Evolutionary conservation across 495 filamentous ascomycete genomes (phyloP).

Genomic region (Jackrogersella multiformis): DNA sequence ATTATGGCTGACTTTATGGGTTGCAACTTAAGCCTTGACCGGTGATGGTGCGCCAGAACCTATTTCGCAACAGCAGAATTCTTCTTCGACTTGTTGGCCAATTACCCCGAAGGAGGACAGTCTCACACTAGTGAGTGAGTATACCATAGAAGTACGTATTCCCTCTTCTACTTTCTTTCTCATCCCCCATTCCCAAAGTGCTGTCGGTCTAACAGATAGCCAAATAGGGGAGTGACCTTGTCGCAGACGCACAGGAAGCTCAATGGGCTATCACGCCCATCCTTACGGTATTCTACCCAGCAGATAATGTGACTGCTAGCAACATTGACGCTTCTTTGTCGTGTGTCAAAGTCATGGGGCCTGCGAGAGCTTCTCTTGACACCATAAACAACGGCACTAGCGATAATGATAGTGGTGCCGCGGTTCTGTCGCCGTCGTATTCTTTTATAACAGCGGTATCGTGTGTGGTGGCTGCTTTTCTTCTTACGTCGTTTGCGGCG

Average conservation of each 20-base stretch:
- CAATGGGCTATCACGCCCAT: conserved; percentile 35
- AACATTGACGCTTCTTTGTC: conserved; percentile 32
- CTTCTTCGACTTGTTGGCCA: conserved; percentile 39
- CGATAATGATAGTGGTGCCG: conserved; percentile 19
- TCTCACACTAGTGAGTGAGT: conserved; percentile 31
- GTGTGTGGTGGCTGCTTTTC: neutral
- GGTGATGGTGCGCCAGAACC: conserved; percentile 20
- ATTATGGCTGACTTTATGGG: conserved; percentile 13
- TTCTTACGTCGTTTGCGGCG: conserved; percentile 5
- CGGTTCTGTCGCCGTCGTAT: conserved; percentile 2
- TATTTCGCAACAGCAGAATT: conserved; percentile 24
- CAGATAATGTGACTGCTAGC: conserved; percentile 14
- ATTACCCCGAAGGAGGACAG: conserved; percentile 40
- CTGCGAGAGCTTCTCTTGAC: conserved; percentile 31
- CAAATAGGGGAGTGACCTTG: conserved; percentile 13
- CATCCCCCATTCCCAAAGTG: neutral
- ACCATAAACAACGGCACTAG: conserved; percentile 15
- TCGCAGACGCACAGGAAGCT: conserved; percentile 12
- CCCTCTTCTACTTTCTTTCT: neutral
- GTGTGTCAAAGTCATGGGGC: conserved; percentile 37
- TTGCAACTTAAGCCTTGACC: conserved; percentile 24
- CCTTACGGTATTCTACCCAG: conserved; percentile 37
- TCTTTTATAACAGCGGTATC: neutral
- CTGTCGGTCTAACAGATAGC: neutral
- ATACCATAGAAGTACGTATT: conserved; percentile 10